phyloP scores from a whole-genome alignment of 257 asterid species.

The Solanum sitiens region DNA sequence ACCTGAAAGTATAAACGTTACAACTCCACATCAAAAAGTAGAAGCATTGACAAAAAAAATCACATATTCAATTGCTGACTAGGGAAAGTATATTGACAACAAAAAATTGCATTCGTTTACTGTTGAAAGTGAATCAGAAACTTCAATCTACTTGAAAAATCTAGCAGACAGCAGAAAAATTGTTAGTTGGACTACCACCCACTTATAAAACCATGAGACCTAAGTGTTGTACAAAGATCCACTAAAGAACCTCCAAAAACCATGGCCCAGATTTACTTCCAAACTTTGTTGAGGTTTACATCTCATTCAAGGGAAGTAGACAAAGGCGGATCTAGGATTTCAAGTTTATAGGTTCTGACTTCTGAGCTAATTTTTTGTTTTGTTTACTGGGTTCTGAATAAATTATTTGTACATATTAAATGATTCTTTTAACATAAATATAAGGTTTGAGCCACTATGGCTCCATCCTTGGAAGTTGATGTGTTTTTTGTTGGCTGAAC shows the following conservation, averaged over 20 bases:
- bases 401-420: background rate
- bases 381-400: background rate
- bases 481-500: background rate
- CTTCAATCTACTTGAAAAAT: background rate
- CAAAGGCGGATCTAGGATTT: background rate
- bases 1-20: slow-evolving; percentile 17
- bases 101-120: background rate
- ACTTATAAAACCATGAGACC: background rate
- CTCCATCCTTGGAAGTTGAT: background rate
- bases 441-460: background rate
- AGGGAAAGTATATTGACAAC: background rate
- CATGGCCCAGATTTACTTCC: background rate
- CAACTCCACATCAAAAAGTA: background rate
- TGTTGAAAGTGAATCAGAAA: background rate
- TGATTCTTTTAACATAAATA: background rate
- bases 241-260: background rate
- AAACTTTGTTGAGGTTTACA: background rate
- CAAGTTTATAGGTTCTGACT: background rate
- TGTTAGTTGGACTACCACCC: background rate
- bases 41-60: background rate
- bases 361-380: background rate
- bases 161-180: background rate
- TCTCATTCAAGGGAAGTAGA: background rate
- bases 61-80: background rate
- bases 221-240: background rate